These are phyloP conservation scores for Puccinia brachypodii DNA, from an alignment of 1,284 basidiomycete species.

Conservation along the genomic window DNA sequence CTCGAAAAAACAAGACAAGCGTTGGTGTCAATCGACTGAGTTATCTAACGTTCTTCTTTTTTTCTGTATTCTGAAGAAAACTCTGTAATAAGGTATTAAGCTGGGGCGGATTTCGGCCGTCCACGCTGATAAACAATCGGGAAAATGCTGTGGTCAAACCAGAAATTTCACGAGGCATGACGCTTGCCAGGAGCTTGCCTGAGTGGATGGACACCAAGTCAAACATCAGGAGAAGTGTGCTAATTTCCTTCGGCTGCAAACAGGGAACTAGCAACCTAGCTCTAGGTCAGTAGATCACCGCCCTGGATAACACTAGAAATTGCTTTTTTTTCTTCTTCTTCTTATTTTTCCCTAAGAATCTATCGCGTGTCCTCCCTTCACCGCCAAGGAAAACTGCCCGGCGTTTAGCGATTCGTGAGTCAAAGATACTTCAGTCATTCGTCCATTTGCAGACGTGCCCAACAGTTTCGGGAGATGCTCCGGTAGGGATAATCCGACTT, in stretches of 20 bases:
- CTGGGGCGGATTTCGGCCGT: background rate
- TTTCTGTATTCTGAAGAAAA: slow-evolving; percentile 1
- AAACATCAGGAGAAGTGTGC: slow-evolving; percentile 10
- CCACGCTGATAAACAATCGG: slow-evolving; percentile 14
- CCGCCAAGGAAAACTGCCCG: background rate
- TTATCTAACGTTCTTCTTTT: background rate
- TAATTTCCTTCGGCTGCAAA: slow-evolving; percentile 27
- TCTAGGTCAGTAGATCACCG: background rate
- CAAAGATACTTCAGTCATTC: background rate
- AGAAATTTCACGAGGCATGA: slow-evolving; percentile 17
- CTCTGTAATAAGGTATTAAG: background rate
- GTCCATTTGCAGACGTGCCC: background rate
- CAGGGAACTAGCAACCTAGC: slow-evolving; percentile 1
- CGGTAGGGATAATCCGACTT: background rate
- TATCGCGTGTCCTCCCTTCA: background rate
- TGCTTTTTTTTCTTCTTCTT: background rate
- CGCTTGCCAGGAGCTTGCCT: slow-evolving; percentile 7
- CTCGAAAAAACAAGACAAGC: background rate
- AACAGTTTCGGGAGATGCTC: slow-evolving; percentile 13
- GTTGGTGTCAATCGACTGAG: slow-evolving; percentile 8
- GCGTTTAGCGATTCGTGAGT: background rate
- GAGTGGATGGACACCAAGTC: background rate
- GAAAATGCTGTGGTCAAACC: slow-evolving; percentile 13
- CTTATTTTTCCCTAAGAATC: background rate
- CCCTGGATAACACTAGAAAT: slow-evolving; percentile 9